Percentiles rank a stretch among this genome's conserved stretches.
Conservation (phyloP, 2,329 filamentous ascomycete species). For the Aschersonia sp. region DNA sequence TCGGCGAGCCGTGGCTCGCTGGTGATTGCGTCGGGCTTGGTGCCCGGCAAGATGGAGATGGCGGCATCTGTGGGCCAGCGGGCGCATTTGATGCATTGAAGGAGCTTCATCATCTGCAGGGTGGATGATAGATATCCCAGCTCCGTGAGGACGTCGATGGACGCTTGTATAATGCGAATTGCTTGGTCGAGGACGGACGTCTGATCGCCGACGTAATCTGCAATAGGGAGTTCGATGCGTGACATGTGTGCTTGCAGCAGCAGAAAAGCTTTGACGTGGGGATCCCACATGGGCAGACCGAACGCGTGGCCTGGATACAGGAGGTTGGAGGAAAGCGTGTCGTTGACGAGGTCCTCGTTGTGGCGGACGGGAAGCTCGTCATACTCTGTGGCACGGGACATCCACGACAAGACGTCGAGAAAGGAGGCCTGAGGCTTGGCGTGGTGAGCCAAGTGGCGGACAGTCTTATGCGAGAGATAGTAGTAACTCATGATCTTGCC, state of each 20-base stretch:
- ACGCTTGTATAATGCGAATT: conserved; percentile 92
- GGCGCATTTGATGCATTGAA: conserved; percentile 87
- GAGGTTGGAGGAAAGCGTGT: conserved; percentile 69
- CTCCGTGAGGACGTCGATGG: conserved; percentile 86
- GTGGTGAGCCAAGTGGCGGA: conserved; percentile 67
- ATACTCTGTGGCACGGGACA: conserved; percentile 87
- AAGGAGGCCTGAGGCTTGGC: conserved; percentile 66
- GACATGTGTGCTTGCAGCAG: conserved; percentile 92
- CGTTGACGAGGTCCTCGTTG: conserved; percentile 96
- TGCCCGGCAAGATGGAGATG: conserved; percentile 64
- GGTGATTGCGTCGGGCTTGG: conserved; percentile 32
- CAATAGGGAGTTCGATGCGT: conserved; percentile 81
- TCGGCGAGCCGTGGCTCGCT: conserved; percentile 27
- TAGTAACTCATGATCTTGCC: conserved; percentile 99
- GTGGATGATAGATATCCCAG: conserved; percentile 69
- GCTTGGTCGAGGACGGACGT: conserved; percentile 83
- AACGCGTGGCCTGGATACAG: conserved; percentile 47
- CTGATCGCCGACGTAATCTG: conserved; percentile 94
- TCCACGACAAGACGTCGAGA: conserved; percentile 75
- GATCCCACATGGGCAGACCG: conserved; percentile 90
- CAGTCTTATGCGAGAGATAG: conserved; percentile 90
- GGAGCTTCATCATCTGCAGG: conserved; percentile 65
- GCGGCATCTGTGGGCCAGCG: conserved; percentile 79
- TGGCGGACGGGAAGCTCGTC: conserved; percentile 95
- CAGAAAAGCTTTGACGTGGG: conserved; percentile 91